Conservation (phyloP, 352 stramenopile species). For the Thraustochytrium sp. region DNA sequence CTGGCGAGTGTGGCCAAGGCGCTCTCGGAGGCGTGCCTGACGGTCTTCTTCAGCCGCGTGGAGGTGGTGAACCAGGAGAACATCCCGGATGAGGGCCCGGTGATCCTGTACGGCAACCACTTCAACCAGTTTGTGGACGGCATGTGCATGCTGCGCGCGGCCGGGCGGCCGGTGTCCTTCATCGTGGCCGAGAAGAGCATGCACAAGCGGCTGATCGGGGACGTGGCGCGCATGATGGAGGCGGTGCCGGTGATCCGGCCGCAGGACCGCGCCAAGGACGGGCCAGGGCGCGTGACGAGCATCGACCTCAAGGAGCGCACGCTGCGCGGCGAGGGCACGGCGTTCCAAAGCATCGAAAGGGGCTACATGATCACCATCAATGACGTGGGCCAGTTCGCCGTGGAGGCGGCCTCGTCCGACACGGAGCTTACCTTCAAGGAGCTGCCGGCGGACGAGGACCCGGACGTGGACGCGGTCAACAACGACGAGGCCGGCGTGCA, state of each 20-base stretch:
- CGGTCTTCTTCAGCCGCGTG: slow-evolving; percentile 54
- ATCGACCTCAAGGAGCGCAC: slow-evolving; percentile 50
- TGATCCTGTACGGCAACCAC: slow-evolving; percentile 97
- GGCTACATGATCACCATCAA: slow-evolving; percentile 46
- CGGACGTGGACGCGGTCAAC: not conserved
- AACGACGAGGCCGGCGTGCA: not conserved
- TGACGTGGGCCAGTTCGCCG: slow-evolving; percentile 63
- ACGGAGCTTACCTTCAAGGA: slow-evolving; percentile 66
- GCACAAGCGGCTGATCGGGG: slow-evolving; percentile 83
- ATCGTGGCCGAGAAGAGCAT: slow-evolving; percentile 94
- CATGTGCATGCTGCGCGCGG: slow-evolving; percentile 87
- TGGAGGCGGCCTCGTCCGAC: slow-evolving; percentile 73
- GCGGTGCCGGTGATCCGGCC: slow-evolving; percentile 92
- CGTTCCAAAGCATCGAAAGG: slow-evolving; percentile 51
- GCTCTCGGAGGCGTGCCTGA: not conserved
- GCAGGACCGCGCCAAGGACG: slow-evolving; percentile 79
- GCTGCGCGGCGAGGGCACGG: slow-evolving; percentile 58
- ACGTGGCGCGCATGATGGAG: slow-evolving; percentile 86
- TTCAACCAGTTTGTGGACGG: slow-evolving; percentile 98
- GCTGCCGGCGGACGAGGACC: slow-evolving; percentile 48
- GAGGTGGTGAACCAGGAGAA: slow-evolving; percentile 92
- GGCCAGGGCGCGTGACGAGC: slow-evolving; percentile 62
- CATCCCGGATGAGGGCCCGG: slow-evolving; percentile 87
- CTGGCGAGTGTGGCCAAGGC: not conserved
- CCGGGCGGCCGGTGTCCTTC: slow-evolving; percentile 88